phyloP scores from a whole-genome alignment of 1,284 basidiomycete species.

The Ganoderma multipileum region DNA sequence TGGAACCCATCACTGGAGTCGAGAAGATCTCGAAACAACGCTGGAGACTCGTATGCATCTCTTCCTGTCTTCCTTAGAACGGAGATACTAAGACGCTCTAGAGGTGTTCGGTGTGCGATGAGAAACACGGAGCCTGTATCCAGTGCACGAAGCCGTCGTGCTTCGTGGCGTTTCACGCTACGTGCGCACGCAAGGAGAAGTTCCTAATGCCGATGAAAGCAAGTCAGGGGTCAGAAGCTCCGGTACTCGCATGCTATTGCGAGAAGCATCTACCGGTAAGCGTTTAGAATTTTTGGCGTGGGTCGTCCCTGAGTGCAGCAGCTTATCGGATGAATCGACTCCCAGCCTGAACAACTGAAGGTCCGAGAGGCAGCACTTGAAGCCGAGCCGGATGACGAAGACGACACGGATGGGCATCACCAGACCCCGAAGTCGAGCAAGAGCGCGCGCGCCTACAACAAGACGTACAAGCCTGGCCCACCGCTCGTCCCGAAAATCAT shows the following conservation, averaged over 20 bases:
- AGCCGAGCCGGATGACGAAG: slow-evolving; percentile 47
- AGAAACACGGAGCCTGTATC: slow-evolving; percentile 91
- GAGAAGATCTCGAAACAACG: slow-evolving; percentile 90
- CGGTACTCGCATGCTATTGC: slow-evolving; percentile 80
- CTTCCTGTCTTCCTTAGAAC: neutral
- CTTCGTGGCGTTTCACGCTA: slow-evolving; percentile 94
- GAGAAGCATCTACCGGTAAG: slow-evolving; percentile 88
- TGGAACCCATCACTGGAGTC: slow-evolving; percentile 96
- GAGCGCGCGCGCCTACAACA: slow-evolving; percentile 81
- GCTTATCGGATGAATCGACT: neutral
- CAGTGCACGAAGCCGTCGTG: slow-evolving; percentile 95
- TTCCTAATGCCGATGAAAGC: slow-evolving; percentile 89
- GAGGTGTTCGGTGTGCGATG: slow-evolving; percentile 90
- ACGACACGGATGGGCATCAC: slow-evolving; percentile 44
- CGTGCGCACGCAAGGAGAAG: slow-evolving; percentile 90
- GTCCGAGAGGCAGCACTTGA: slow-evolving; percentile 62
- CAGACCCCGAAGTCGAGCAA: slow-evolving; percentile 58
- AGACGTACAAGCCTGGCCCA: slow-evolving; percentile 80
- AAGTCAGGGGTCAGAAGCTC: slow-evolving; percentile 73
- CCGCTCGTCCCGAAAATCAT: slow-evolving; percentile 80
- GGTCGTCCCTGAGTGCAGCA: neutral
- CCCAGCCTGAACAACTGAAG: slow-evolving; percentile 73
- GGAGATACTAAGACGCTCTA: slow-evolving; percentile 33
- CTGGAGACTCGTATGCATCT: slow-evolving; percentile 85
- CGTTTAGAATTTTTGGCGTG: neutral